Base-by-base conservation (phyloP, 73 alveolate genomes). In the Paramecium bursaria region DNA sequence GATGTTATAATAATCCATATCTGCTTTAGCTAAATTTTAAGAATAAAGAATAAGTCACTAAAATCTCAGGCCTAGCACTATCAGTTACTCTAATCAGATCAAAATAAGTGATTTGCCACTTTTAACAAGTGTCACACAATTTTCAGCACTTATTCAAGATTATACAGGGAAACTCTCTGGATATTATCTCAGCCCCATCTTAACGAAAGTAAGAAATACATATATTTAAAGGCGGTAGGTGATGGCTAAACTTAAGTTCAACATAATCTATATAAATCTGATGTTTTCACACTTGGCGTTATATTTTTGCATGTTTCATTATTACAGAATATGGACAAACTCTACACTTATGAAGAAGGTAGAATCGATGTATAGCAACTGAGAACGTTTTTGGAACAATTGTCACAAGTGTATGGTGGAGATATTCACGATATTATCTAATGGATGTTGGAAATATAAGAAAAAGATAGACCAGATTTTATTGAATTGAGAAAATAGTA, bases 251-350 rank as follows among this genome's bases (percentile, higher is more conserved):
- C 33, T 35, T 17, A 25, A 26, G 85, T 82, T 39, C 29, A 35
- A 53, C 76, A 79, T 31, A 79, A 79, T 73, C 31, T 42, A 54
- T 55, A 53, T 27, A 79, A 79, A 50, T 48, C 82, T 0, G 89
- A 79, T 79, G 89, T 79, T 15, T 79, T 49, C 21, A 54, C 85
- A 21, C 30, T 79, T 2, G 89, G 89, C 42, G 54, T 79, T 80
- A 53, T 48, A 39, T 39, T 79, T 31, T 54, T 79, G 14, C 74
- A 79, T 3, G 85, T 73, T 29, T 48, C 77, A 53, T 42, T 54
- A 31, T 30, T 79, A 22, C 1, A 79, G 42, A 80, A 80, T 53
- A 21, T 31, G 1, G 89, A 79, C 54, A 46, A 79, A 35, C 33
- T 52, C 19, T 79, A 79, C 46, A 74, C 35, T 39, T 79, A 54